Evolutionary conservation across 495 filamentous ascomycete species (phyloP), one percentile per base, ranked within the genome.

Genomic region (Immersiella caudata): DNA sequence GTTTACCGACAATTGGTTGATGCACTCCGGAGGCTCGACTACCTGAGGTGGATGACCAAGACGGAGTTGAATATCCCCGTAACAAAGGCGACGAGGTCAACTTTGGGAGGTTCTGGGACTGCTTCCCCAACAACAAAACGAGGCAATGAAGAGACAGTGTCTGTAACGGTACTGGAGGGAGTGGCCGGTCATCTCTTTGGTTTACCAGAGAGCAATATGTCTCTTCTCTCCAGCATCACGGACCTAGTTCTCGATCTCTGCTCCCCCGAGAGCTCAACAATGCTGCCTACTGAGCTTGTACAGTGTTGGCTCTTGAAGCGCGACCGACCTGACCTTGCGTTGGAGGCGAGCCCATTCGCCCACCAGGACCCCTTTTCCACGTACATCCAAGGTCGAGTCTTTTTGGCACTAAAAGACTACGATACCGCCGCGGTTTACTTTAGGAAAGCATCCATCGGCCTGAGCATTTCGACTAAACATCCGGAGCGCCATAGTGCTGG

Each of bases 331-430:
- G 89, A 92, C 69, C 82, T 94, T 4, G 93, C 93, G 12, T 80
- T 86, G 64, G 90, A 95, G 71, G 92, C 97, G 70, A 81, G 83
- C 60, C 86, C 85, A 8, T 95, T 92, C 74, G 78, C 78, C 79
- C 88, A 79, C 73, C 86, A 73, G 76, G 82, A 84, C 25, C 75
- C 84, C 29, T 98, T 95, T 87, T 87, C 91, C 6, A 89, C 86
- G 0, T 99, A 99, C 76, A 82, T 97, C 16, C 92, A 92, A 75
- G 94, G 91, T 14, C 90, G 96, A 36, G 82, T 95, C 54, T 85
- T 89, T 73, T 82, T 97, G 20, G 86, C 88, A 16, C 87, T 87
- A 72, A 87, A 87, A 22, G 90, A 95, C 71, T 86, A 86, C 71
- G 85, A 86, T 46, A 84, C 85, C 63, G 95, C 96, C 55, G 85